phyloP scores from a whole-genome alignment of 202 grass and related monocot genomes.

The Tripidium arundinaceum region DNA sequence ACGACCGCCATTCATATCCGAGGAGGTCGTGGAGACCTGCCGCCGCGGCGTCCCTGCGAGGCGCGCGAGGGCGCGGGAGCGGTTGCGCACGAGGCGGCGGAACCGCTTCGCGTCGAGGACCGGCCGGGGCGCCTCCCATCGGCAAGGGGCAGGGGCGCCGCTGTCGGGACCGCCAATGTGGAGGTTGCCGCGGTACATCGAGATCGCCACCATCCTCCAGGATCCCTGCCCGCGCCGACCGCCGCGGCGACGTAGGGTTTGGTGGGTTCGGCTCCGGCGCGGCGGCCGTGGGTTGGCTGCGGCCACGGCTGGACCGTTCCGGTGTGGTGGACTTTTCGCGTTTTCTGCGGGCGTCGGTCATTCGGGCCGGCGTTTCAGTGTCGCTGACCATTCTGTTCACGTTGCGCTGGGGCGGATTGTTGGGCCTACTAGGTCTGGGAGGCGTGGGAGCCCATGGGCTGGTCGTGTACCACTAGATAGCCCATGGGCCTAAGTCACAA shows the following conservation, averaged over 20 bases:
- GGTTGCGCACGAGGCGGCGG: constrained; percentile 55
- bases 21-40: background rate
- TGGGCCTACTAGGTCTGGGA: background rate
- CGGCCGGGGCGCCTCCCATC: constrained; percentile 40
- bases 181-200: constrained; percentile 88
- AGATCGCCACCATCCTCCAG: constrained; percentile 64
- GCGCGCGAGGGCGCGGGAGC: constrained; percentile 55
- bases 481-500: background rate
- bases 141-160: constrained; percentile 41
- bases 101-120: constrained; percentile 50
- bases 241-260: constrained; percentile 16
- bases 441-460: background rate
- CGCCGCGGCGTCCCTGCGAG: constrained; percentile 1
- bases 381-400: too few species aligned
- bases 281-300: background rate
- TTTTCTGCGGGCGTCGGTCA: background rate
- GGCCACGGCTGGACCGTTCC: background rate
- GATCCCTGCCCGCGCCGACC: background rate
- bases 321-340: background rate
- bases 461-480: background rate
- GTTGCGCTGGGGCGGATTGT: background rate
- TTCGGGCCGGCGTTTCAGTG: too few species aligned
- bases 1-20: background rate
- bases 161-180: constrained; percentile 38
- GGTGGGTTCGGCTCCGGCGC: background rate